phyloP scores from a whole-genome alignment of 257 asterid species.

The Scutellaria barbata region DNA sequence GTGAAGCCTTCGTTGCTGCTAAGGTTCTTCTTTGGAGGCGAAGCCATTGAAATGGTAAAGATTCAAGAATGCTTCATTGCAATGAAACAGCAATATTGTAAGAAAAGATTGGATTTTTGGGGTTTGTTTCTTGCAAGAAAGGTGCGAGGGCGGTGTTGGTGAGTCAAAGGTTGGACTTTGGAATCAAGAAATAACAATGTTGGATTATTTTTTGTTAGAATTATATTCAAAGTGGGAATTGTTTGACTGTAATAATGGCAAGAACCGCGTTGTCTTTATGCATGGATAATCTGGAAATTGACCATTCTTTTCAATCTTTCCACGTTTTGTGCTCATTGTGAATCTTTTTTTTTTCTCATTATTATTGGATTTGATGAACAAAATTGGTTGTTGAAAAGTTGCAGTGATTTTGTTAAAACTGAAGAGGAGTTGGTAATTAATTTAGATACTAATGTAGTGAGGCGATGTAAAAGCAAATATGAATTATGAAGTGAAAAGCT shows the following conservation, averaged over 20 bases:
- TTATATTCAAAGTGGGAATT: conserved; percentile 30
- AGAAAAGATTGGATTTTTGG: conserved; percentile 39
- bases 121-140: conserved; percentile 23
- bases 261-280: conserved; percentile 57
- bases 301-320: conserved; percentile 24
- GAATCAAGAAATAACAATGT: conserved; percentile 38
- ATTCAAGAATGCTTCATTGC: conserved; percentile 42
- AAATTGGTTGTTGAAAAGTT: not conserved
- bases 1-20: conserved; percentile 20
- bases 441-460: too few relatives aligned
- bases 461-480: too few relatives aligned
- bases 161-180: conserved; percentile 96
- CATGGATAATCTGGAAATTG: conserved; percentile 39
- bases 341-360: not conserved
- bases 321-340: not conserved
- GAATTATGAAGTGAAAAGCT: too few relatives aligned
- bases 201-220: conserved; percentile 44
- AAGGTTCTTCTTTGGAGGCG: conserved; percentile 29
- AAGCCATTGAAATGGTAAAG: conserved; percentile 44
- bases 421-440: too few relatives aligned
- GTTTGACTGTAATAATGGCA: conserved; percentile 58
- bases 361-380: not conserved
- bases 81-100: not conserved
- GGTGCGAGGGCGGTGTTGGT: conserved; percentile 48
- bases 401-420: not conserved